Base-by-base conservation (phyloP, 192 early-diverging fungal genomes). In the Jimgerdemannia lactiflua region DNA sequence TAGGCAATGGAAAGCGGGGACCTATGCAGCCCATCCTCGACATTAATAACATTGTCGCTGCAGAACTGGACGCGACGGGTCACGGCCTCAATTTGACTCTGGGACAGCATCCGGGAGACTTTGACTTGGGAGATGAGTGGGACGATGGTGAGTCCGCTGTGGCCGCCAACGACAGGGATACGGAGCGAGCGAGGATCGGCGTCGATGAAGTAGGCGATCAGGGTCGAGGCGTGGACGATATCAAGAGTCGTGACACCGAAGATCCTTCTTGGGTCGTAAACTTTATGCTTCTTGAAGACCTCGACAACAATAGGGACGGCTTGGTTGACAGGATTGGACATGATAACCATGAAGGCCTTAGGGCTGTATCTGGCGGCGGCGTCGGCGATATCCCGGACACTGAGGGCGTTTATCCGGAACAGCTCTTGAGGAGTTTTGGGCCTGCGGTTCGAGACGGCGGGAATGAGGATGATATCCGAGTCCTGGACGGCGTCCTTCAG, bases 261-360 rank as follows among this genome's bases (percentile, higher is more conserved):
- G 42, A 98, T 80, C 71, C 93, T 87, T 81, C 87, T 87, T 71
- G 95, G 91, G 85, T 98, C 92, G 84, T 94, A 98, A 74, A 94
- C 94, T 77, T 90, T 89, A 74, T 86, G 84, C 84, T 94, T 88
- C 90, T 98, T 98, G 82, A 97, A 90, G 64, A 96, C 92, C 86
- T 98, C 96, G 73, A 93, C 93, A 73, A 96, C 91, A 78, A 98
- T 97, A 68, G 97, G 96, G 65, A 98, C 97, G 40, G 96, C 97
- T 44, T 95, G 97, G 91, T 98, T 98, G 78, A 98, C 97, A 66
- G 97, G 97, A 92, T 98, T 98, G 76, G 97, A 92, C 79, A 98
- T 98, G 82, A 98, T 88, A 68, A 93, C 86, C 74, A 95, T 80
- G 85, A 94, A 88, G 64, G 96, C 97, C 77, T 93, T 91, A 73